Percentiles rank a stretch among this genome's conserved stretches.
Evolutionary conservation across 176 grass and related monocot genomes (phyloP).

Genomic region (Miscanthus lutarioriparius): DNA sequence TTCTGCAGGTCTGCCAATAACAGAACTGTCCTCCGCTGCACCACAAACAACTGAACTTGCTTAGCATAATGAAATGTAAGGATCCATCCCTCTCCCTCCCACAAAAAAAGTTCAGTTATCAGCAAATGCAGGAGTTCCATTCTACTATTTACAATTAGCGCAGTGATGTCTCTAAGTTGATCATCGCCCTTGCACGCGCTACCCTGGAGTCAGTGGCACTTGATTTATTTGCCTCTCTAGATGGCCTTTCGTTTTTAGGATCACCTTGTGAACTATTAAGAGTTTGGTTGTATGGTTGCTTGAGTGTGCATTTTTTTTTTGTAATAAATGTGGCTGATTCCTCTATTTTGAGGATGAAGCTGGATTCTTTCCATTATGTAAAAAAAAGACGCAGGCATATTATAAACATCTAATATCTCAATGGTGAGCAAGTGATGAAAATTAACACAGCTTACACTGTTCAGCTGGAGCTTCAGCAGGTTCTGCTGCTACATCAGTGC

Average conservation of each 20-base stretch:
- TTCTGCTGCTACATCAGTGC: constrained; percentile 53
- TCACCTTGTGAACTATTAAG: neutral
- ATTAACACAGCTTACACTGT: constrained; percentile 52
- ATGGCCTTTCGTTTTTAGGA: neutral
- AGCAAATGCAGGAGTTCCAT: constrained; percentile 2
- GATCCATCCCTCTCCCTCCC: neutral
- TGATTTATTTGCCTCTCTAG: neutral
- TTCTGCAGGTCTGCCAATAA: constrained; percentile 67
- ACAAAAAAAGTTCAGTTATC: neutral
- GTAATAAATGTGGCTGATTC: neutral
- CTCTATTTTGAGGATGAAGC: neutral
- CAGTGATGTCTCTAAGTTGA: neutral
- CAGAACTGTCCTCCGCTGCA: constrained; percentile 68
- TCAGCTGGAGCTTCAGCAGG: constrained; percentile 61
- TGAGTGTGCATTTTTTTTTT: neutral
- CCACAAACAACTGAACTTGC: constrained; percentile 28
- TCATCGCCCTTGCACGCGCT: neutral
- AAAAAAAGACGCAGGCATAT: neutral
- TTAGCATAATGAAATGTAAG: constrained; percentile 31
- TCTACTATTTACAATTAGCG: neutral
- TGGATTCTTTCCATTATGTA: neutral
- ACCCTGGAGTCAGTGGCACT: neutral
- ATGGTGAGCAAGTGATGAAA: constrained; percentile 16
- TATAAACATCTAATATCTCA: constrained; percentile 16
- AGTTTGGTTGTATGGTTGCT: neutral